Evolutionary conservation across 345 rosid genomes (phyloP).

Genomic region (Xanthoceras sorbifolium): DNA sequence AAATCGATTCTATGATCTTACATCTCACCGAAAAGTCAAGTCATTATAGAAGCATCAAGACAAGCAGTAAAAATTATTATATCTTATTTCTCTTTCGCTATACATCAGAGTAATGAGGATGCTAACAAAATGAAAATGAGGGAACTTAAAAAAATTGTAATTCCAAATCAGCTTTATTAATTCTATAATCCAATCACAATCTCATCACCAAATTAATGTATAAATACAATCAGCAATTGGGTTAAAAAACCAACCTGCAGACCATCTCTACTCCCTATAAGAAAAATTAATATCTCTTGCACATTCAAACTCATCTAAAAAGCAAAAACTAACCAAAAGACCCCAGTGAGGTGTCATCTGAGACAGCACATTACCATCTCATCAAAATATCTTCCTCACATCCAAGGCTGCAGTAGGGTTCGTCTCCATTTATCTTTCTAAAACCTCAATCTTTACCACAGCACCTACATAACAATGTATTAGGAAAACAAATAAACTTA

Average conservation of each 20-base stretch:
- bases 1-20: neutral
- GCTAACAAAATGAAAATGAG: neutral
- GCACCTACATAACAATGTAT: constrained; percentile 35
- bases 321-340: constrained; percentile 8
- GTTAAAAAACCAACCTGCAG: neutral
- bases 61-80: neutral
- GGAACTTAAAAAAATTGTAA: neutral
- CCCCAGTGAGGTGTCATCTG: neutral
- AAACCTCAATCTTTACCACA: constrained; percentile 37
- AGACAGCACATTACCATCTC: constrained; percentile 2
- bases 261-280: neutral
- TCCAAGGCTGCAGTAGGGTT: constrained; percentile 1
- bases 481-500: neutral
- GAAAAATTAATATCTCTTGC: neutral
- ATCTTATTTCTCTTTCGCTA: neutral
- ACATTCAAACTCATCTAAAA: neutral
- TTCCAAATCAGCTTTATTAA: neutral
- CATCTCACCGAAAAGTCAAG: neutral
- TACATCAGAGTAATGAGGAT: neutral
- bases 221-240: neutral
- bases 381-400: constrained; percentile 1
- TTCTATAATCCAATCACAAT: neutral
- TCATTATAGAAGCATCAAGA: neutral
- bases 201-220: neutral
- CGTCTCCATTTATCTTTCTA: neutral